A percentile compares a stretch with the other conserved stretches of the same genome.
phyloP scores from a whole-genome alignment of 495 filamentous ascomycete species.

The Rostrohypoxylon terebratum region DNA sequence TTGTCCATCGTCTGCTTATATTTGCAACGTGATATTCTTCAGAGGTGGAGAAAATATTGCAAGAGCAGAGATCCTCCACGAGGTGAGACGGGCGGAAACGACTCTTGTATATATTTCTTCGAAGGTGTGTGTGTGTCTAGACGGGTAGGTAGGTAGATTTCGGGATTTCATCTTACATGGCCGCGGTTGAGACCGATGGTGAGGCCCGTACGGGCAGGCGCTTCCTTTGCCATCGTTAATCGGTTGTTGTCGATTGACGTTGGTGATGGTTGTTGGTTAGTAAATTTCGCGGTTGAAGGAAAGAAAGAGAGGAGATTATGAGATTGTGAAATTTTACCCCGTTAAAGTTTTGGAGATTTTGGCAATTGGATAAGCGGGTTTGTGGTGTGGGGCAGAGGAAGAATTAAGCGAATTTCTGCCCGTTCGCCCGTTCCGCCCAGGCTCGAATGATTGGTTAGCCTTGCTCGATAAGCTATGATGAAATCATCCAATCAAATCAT shows the following conservation, averaged over 20 bases:
- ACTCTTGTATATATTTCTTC: conserved; percentile 37
- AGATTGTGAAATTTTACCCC: conserved; percentile 25
- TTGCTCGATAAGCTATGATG: conserved; percentile 20
- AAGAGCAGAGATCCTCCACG: conserved; percentile 71
- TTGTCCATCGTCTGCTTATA: conserved; percentile 52
- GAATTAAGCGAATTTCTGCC: conserved; percentile 42
- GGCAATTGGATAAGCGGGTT: conserved; percentile 34
- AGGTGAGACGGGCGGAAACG: conserved; percentile 64
- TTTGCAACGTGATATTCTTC: conserved; percentile 41
- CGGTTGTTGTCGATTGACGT: conserved; percentile 42
- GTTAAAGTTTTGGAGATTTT: conserved; percentile 39
- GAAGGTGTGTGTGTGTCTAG: not conserved
- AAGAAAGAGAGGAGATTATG: conserved; percentile 30
- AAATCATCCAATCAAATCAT: conserved; percentile 9
- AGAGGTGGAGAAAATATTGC: conserved; percentile 44
- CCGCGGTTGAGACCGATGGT: conserved; percentile 87
- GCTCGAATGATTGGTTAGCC: conserved; percentile 34
- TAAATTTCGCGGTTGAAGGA: conserved; percentile 40
- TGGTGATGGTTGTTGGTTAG: conserved; percentile 49
- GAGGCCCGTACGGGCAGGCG: conserved; percentile 75
- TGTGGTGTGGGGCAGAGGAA: conserved; percentile 39
- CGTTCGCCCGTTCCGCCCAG: not conserved
- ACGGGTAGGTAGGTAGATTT: conserved; percentile 13
- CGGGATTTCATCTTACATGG: conserved; percentile 69
- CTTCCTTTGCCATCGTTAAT: conserved; percentile 55